Conservation (phyloP, 1,284 basidiomycete species). For the Irpex sp. region DNA sequence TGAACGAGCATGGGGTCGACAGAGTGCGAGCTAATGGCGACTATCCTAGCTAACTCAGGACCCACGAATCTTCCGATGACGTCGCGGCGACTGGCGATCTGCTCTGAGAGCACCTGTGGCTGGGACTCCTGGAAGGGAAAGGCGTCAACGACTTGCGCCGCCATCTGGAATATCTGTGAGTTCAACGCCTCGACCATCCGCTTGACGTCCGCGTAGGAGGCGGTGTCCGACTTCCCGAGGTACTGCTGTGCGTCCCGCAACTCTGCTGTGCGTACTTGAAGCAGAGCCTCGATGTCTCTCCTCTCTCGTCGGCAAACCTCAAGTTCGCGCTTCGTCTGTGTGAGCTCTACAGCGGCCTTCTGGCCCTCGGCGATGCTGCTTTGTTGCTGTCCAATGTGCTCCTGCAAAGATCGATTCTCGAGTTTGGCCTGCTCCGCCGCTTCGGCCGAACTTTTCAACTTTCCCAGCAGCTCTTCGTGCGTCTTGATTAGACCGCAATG, state of each 20-base stretch:
- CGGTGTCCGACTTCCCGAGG: conserved; percentile 17
- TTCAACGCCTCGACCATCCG: conserved; percentile 19
- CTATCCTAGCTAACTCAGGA: conserved; percentile 30
- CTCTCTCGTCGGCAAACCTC: neutral
- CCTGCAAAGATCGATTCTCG: too few species aligned
- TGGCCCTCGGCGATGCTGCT: neutral
- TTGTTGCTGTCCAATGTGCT: neutral
- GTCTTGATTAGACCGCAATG: too few species aligned
- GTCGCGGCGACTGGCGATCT: neutral
- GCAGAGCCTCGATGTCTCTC: conserved; percentile 6
- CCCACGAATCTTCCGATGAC: conserved; percentile 14
- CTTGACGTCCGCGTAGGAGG: conserved; percentile 21
- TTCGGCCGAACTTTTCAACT: too few species aligned
- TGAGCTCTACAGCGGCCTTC: neutral
- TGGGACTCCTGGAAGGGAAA: conserved; percentile 7
- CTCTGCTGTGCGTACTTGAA: conserved; percentile 18
- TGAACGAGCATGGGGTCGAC: conserved; percentile 47
- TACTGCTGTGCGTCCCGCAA: conserved; percentile 21
- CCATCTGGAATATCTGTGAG: conserved; percentile 20
- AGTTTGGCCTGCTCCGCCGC: too few species aligned
- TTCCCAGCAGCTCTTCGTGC: too few species aligned
- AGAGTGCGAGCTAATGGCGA: conserved; percentile 30
- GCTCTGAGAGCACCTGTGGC: neutral
- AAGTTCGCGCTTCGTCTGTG: neutral
- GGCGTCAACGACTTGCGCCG: conserved; percentile 15